Percentiles rank a stretch among this genome's conserved stretches.
Evolutionary conservation across 2,329 filamentous ascomycete species (phyloP).

Genomic region (Diplodia sapinea): DNA sequence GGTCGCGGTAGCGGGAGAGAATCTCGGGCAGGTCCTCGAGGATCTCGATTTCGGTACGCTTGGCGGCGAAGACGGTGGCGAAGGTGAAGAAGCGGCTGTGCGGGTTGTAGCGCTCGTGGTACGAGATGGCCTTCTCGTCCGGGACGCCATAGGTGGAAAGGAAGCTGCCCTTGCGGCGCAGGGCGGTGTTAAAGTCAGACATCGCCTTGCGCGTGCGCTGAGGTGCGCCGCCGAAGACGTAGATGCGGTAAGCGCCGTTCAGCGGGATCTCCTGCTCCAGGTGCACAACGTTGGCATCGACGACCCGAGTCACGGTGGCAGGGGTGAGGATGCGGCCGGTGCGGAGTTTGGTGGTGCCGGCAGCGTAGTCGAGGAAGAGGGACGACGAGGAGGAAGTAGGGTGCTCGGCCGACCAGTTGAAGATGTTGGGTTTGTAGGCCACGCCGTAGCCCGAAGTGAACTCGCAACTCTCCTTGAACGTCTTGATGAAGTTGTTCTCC

Average conservation of each 20-base stretch:
- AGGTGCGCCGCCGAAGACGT: slow-evolving; percentile 79
- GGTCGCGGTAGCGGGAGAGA: slow-evolving; percentile 76
- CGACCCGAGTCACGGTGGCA: slow-evolving; percentile 81
- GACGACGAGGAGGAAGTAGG: slow-evolving; percentile 65
- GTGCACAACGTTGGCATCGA: slow-evolving; percentile 87
- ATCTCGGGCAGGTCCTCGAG: slow-evolving; percentile 70
- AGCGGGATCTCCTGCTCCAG: slow-evolving; percentile 88
- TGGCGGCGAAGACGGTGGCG: slow-evolving; percentile 74
- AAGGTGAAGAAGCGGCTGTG: slow-evolving; percentile 83
- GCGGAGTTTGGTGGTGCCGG: slow-evolving; percentile 64
- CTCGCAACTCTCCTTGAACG: slow-evolving; percentile 89
- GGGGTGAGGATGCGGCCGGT: slow-evolving; percentile 79
- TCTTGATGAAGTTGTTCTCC: slow-evolving; percentile 83
- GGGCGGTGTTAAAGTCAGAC: slow-evolving; percentile 69
- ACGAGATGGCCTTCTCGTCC: slow-evolving; percentile 57
- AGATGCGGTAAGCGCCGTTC: slow-evolving; percentile 87
- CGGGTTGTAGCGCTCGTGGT: slow-evolving; percentile 84
- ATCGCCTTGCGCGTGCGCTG: slow-evolving; percentile 66
- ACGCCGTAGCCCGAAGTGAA: slow-evolving; percentile 94
- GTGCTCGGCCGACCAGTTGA: slow-evolving; percentile 81
- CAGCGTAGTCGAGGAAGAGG: slow-evolving; percentile 67
- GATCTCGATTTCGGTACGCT: slow-evolving; percentile 74
- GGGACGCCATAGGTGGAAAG: slow-evolving; percentile 53
- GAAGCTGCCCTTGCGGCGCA: slow-evolving; percentile 73
- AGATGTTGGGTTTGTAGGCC: slow-evolving; percentile 77